Evolutionary conservation across 208 protist genomes (phyloP), one percentile per base, ranked within the genome.

Genomic region (Plasmodiophora brassicae): DNA sequence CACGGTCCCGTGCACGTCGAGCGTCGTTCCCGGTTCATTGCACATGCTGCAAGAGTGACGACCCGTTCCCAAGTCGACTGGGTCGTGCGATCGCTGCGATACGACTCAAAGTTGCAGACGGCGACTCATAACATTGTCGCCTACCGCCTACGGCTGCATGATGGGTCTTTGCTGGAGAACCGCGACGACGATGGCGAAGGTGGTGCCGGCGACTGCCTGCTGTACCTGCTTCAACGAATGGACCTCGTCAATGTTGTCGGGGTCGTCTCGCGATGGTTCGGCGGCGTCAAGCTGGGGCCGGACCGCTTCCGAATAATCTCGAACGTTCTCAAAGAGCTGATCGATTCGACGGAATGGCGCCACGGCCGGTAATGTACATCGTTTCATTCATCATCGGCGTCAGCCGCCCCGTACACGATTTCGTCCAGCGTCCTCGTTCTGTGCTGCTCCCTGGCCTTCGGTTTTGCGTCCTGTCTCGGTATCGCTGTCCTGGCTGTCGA

Each of bases 261-360:
- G 8, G 92, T 97, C 0, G 96, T 98, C 43, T 97, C 96, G 46
- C 94, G 97, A 1, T 98, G 97, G 96, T 98, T 94, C 90, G 97
- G 97, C 36, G 97, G 97, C 83, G 96, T 97, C 60, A 90, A 96
- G 25, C 94, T 98, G 5, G 96, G 96, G 0, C 93, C 94, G 0
- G 96, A 97, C 86, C 93, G 96, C 22, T 98, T 97, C 88, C 5
- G 84, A 5, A 32, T 78, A 8, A 78, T 78, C n/a, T n/a, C 65
- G 10, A 78, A 36, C 10, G n/a, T 32, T 32, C 32, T 32, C 65
- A 78, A 78, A 32, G n/a, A 78, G 32, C n/a, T 36, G 32, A n/a
- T 78, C n/a, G 65, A 78, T 38, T n/a, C 5, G 65, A n/a, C 41
- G 10, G n/a, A 5, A 5, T 78, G 65, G 65, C 5, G n/a, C n/a